Evolutionary conservation across 2,329 filamentous ascomycete species (phyloP).

Genomic region (Bipolaris zeicola): DNA sequence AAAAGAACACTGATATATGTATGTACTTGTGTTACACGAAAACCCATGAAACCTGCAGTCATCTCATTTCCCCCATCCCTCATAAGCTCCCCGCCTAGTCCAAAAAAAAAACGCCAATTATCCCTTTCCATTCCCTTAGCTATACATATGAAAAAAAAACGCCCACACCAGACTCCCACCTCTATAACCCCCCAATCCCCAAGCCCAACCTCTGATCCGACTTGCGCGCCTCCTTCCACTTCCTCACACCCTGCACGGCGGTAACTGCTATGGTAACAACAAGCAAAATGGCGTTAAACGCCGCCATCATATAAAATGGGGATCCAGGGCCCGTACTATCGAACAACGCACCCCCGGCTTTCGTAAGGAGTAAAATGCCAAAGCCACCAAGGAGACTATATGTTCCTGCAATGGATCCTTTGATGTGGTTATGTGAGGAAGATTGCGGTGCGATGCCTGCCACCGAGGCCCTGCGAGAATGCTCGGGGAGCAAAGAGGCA

Average conservation of each 20-base stretch:
- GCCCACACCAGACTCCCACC: neutral
- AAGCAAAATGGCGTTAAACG: conserved; percentile 78
- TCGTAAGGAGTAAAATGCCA: conserved; percentile 89
- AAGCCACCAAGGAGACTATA: conserved; percentile 90
- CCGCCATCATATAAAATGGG: conserved; percentile 93
- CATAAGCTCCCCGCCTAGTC: no score
- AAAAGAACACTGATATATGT: no score
- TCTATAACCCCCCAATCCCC: neutral
- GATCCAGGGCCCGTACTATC: conserved; percentile 74
- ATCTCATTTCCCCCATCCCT: no score
- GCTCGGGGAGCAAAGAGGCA: conserved; percentile 32
- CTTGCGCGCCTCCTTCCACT: conserved; percentile 5
- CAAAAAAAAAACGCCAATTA: no score
- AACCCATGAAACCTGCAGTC: no score
- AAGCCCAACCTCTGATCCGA: neutral
- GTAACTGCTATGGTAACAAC: conserved; percentile 47
- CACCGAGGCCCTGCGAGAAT: neutral
- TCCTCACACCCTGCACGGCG: conserved; percentile 15
- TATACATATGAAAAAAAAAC: no score
- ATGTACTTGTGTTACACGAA: no score
- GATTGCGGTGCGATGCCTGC: neutral
- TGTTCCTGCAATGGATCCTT: conserved; percentile 92
- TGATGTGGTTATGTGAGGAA: conserved; percentile 63
- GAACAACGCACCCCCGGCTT: conserved; percentile 85
- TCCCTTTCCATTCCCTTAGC: neutral